A percentile compares a stretch with the other conserved stretches of the same genome.
Evolutionary conservation across 2,329 filamentous ascomycete species (phyloP).

Genomic region (Cercospora sp.): DNA sequence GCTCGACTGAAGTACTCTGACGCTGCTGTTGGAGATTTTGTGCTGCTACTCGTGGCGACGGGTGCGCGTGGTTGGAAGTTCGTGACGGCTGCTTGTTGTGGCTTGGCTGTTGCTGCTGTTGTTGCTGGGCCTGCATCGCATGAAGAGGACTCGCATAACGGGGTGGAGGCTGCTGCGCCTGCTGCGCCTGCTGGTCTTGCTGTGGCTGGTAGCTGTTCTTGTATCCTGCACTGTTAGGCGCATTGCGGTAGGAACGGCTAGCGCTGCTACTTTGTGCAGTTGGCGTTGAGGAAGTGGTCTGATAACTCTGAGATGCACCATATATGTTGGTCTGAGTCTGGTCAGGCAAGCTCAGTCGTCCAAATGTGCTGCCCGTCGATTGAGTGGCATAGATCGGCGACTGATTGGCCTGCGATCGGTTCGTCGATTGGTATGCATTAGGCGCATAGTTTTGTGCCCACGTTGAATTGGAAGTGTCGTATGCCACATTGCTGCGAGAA

Average conservation of each 20-base stretch:
- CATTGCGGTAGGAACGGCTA: conserved; percentile 27
- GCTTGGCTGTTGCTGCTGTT: conserved; percentile 11
- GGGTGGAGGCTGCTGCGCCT: conserved; percentile 28
- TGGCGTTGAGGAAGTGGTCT: conserved; percentile 6
- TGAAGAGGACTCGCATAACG: conserved; percentile 37
- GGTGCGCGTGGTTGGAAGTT: conserved; percentile 25
- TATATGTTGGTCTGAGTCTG: conserved; percentile 26
- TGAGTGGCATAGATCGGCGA: conserved; percentile 33
- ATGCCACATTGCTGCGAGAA: conserved; percentile 21
- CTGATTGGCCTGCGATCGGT: conserved; percentile 29
- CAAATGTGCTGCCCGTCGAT: conserved; percentile 27
- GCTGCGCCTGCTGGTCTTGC: conserved; percentile 23
- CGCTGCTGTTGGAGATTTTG: conserved; percentile 25
- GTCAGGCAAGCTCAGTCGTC: conserved; percentile 30
- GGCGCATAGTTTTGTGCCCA: conserved; percentile 18
- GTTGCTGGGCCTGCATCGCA: conserved; percentile 34
- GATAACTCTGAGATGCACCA: conserved; percentile 20
- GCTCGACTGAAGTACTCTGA: conserved; percentile 34
- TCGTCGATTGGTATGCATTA: conserved; percentile 23
- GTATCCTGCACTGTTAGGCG: conserved; percentile 29
- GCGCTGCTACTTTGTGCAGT: conserved; percentile 14
- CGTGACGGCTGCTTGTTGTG: conserved; percentile 30
- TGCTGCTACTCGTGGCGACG: conserved; percentile 32
- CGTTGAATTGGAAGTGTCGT: conserved; percentile 24
- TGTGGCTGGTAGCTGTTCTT: conserved; percentile 26